Evolutionary conservation across 2,329 filamentous ascomycete genomes (phyloP).

Genomic region (Microdochium paspali): DNA sequence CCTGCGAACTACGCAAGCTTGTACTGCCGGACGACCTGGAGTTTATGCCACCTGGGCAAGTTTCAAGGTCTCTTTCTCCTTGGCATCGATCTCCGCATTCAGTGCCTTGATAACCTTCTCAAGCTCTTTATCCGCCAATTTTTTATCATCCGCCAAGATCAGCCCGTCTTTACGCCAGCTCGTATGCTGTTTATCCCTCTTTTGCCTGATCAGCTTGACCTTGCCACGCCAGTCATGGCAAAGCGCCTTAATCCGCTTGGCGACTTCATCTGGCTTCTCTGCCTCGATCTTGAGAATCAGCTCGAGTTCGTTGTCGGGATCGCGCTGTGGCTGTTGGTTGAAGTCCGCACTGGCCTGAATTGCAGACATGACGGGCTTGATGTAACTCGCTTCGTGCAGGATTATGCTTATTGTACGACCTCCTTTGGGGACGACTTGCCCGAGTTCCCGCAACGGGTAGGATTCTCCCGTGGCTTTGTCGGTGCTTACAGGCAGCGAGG

Average conservation of each 20-base stretch:
- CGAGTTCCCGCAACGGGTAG: constrained; percentile 45
- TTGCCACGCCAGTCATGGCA: constrained; percentile 41
- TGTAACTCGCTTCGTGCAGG: constrained; percentile 28
- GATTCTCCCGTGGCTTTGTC: constrained; percentile 17
- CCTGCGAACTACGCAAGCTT: too few relatives aligned
- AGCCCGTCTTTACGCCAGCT: constrained; percentile 34
- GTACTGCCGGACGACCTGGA: too few relatives aligned
- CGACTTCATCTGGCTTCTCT: constrained; percentile 37
- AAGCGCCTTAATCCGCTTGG: constrained; percentile 30
- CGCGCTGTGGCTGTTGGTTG: constrained; percentile 52
- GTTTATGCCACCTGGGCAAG: constrained; percentile 11
- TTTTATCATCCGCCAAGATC: constrained; percentile 32
- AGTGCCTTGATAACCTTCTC: constrained; percentile 32
- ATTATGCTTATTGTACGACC: constrained; percentile 26
- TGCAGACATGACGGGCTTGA: constrained; percentile 47
- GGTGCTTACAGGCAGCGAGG: constrained; percentile 30
- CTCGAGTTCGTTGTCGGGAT: constrained; percentile 50
- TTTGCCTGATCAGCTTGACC: constrained; percentile 35
- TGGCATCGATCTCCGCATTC: constrained; percentile 37
- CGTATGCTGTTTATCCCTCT: constrained; percentile 38
- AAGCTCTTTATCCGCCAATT: constrained; percentile 32
- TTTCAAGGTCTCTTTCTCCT: constrained; percentile 38
- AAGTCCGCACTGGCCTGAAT: constrained; percentile 42
- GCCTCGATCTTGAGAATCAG: constrained; percentile 44
- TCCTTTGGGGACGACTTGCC: constrained; percentile 40